Conservation (phyloP, 495 filamentous ascomycete genomes). For the Penicillium bovifimosum region DNA sequence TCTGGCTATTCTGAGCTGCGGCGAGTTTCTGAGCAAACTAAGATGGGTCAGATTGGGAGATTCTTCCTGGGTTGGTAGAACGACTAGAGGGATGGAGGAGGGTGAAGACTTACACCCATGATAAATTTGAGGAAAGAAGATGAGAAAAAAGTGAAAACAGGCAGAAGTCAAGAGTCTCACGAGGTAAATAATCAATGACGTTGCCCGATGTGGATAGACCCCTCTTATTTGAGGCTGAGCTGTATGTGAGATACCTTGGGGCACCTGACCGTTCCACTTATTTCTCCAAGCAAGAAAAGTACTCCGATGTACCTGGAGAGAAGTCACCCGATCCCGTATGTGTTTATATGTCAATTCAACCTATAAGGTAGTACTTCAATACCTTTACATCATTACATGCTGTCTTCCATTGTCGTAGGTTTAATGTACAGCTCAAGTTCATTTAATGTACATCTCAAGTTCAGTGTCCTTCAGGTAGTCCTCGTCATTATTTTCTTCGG, state of each 20-base stretch:
- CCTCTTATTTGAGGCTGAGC: conserved; percentile 8
- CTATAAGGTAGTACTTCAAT: neutral
- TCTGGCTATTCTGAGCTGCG: conserved; percentile 27
- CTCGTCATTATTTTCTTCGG: neutral
- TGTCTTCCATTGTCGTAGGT: too few species aligned
- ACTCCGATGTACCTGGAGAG: neutral
- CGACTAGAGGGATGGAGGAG: neutral
- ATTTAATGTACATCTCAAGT: too few species aligned
- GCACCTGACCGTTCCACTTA: neutral
- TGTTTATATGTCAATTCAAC: neutral
- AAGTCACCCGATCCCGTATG: neutral
- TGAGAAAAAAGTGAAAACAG: conserved; percentile 2
- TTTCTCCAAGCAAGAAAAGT: neutral
- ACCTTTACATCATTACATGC: too few species aligned
- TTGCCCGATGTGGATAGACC: conserved; percentile 4
- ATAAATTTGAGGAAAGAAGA: neutral
- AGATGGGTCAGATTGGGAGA: conserved; percentile 8
- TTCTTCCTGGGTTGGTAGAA: neutral
- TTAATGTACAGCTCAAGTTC: neutral
- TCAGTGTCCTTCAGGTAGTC: neutral
- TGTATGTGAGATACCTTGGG: neutral
- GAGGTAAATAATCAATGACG: conserved; percentile 3
- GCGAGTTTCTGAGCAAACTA: conserved; percentile 46
- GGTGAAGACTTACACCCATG: conserved; percentile 34
- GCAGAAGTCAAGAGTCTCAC: conserved; percentile 1